These are phyloP conservation scores for Myriosclerotinia scirpicola DNA, from an alignment of 2,329 filamentous ascomycete genomes.

Conservation along the genomic window DNA sequence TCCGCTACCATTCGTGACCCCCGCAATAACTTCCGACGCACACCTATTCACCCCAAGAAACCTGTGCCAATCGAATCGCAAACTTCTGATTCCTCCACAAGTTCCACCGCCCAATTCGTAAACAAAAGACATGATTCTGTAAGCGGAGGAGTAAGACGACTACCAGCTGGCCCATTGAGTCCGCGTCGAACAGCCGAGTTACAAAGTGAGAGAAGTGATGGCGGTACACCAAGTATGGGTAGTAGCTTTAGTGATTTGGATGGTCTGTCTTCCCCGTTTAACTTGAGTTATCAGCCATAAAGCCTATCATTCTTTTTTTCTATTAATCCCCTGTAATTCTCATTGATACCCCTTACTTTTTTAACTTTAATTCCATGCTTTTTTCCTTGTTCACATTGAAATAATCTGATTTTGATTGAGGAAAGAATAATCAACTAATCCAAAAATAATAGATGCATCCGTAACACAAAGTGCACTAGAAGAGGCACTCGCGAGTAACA, in stretches of 20 bases:
- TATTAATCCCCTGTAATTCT: constrained; percentile 8
- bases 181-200: constrained; percentile 61
- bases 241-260: constrained; percentile 87
- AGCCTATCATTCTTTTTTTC: constrained; percentile 5
- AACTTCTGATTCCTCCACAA: constrained; percentile 63
- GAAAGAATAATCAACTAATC: neutral
- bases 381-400: neutral
- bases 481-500: constrained; percentile 72
- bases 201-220: constrained; percentile 65
- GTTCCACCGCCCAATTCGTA: constrained; percentile 44
- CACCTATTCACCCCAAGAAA: constrained; percentile 29
- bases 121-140: constrained; percentile 23
- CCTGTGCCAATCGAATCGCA: constrained; percentile 35
- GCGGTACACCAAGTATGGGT: constrained; percentile 71
- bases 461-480: constrained; percentile 79
- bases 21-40: constrained; percentile 27
- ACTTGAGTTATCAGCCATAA: constrained; percentile 1
- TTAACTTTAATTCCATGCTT: neutral
- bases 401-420: neutral
- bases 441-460: constrained; percentile 57
- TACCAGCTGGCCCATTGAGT: constrained; percentile 49
- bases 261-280: constrained; percentile 47
- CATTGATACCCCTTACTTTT: neutral
- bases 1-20: constrained; percentile 38
- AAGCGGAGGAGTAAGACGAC: constrained; percentile 21